Base-by-base conservation (phyloP, 2,329 filamentous ascomycete species). In the Rhinocladiella similis region DNA sequence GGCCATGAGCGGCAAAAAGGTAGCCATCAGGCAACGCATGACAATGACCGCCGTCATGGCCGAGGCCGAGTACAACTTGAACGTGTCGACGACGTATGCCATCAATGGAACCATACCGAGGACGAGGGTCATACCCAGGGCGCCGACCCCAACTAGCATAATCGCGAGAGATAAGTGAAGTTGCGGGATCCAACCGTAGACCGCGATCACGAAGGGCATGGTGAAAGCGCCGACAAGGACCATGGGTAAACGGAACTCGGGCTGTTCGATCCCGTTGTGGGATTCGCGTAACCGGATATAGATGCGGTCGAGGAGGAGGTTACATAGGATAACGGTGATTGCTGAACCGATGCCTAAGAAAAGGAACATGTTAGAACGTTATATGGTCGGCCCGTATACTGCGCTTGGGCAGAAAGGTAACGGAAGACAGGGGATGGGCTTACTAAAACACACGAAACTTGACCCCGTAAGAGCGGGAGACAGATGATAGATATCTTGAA, bases 211-310 rank as follows among this genome's bases (percentile, higher is more conserved):
- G 20, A 63, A 18, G 0, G 63, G 33, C 18, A 63, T 47, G 14
- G 75, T 65, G 4, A 76, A 62, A 2, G 73, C 73, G 7, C 79
- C 80, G 0, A 77, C 50, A 10, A 79, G 70, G 59, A 80, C 77
- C 2, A 79, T 73, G 0, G 75, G 74, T 1, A 82, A 74, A 2
- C 74, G 68, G 54, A 72, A 73, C 61, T 77, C 72, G 1, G 75
- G 75, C 2, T 73, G 63, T 18, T 69, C 67, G 9, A 66, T 57
- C 36, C 69, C 68, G 14, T 68, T 63, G 54, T 73, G 72, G 18
- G 61, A 59, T 10, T 62, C 59, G 45, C 67, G 66, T 20, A 66
- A 50, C 74, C 66, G 52, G 19, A 61, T 54, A 49, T 65, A 66
- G 53, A 57, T 57, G 18, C 43, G 19, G 51, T 65, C 65, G 12